Percentiles rank a stretch among this genome's conserved stretches.
These are phyloP conservation scores for Tolypocladium pustulatum DNA, from an alignment of 2,329 filamentous ascomycete genomes.

Conservation along the genomic window DNA sequence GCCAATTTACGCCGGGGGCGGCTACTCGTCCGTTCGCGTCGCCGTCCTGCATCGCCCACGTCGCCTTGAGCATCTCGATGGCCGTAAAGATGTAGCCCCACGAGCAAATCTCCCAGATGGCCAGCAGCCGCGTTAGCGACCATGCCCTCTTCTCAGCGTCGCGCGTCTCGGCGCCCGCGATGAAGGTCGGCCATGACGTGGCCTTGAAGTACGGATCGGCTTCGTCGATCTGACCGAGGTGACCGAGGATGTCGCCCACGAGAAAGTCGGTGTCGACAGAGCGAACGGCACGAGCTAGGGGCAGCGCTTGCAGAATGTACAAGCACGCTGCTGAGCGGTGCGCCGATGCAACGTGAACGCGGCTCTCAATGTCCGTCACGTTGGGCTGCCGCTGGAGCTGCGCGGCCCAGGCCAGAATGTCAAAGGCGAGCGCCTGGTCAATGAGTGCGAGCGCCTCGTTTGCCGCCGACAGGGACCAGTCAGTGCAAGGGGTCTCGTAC, in stretches of 20 bases:
- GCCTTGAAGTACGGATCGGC: slow-evolving; percentile 46
- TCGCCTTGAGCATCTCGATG: slow-evolving; percentile 36
- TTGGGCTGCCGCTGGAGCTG: slow-evolving; percentile 23
- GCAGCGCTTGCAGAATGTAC: slow-evolving; percentile 34
- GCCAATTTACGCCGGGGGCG: slow-evolving; percentile 22
- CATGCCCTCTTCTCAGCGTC: slow-evolving; percentile 35
- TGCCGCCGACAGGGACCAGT: slow-evolving; percentile 19
- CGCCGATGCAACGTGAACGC: slow-evolving; percentile 32
- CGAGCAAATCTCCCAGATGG: slow-evolving; percentile 33
- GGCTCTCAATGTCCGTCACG: slow-evolving; percentile 28
- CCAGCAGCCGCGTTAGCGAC: slow-evolving; percentile 37
- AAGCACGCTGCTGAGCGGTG: slow-evolving; percentile 36
- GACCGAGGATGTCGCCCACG: slow-evolving; percentile 37
- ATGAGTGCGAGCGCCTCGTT: slow-evolving; percentile 29
- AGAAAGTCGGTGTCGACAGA: slow-evolving; percentile 32
- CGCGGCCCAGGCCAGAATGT: slow-evolving; percentile 30
- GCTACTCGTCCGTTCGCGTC: slow-evolving; percentile 7
- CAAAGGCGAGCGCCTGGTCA: slow-evolving; percentile 28
- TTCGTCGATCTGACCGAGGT: slow-evolving; percentile 36
- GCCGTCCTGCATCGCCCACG: slow-evolving; percentile 33
- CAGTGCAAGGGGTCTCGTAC: slow-evolving; percentile 21
- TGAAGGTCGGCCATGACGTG: slow-evolving; percentile 49
- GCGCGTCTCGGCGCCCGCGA: slow-evolving; percentile 44
- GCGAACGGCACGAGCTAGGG: slow-evolving; percentile 23
- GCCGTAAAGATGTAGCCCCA: slow-evolving; percentile 41